Percentiles rank a stretch among this genome's conserved stretches.
These are phyloP conservation scores for Triticum timopheevii DNA, from an alignment of 176 grass and related monocot genomes.

Conservation along the genomic window DNA sequence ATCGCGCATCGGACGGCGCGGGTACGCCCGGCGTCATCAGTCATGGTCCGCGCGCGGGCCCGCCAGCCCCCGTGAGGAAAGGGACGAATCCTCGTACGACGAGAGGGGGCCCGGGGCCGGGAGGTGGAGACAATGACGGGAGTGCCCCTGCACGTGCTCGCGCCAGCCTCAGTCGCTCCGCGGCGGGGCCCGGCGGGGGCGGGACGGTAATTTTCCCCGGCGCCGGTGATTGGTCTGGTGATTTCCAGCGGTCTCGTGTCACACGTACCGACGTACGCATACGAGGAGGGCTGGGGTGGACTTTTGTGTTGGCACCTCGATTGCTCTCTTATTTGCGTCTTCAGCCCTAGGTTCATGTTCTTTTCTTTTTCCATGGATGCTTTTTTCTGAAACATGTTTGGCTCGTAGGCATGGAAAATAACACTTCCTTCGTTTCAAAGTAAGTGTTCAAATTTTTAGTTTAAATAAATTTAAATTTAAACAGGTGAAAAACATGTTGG, in stretches of 20 bases:
- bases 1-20: too few species aligned
- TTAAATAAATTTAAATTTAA: too few species aligned
- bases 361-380: too few species aligned
- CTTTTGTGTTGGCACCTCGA: not conserved
- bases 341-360: not conserved
- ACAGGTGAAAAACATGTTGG: too few species aligned
- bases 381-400: too few species aligned
- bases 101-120: not conserved
- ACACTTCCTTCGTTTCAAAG: too few species aligned
- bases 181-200: not conserved
- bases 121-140: not conserved
- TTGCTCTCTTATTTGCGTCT: too few species aligned
- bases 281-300: not conserved
- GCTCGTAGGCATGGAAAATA: too few species aligned
- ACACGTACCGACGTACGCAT: too few species aligned
- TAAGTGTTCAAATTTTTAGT: too few species aligned
- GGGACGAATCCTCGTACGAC: constrained; percentile 71
- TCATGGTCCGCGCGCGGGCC: not conserved
- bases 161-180: not conserved
- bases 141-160: constrained; percentile 9
- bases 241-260: too few species aligned
- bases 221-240: not conserved
- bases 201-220: not conserved
- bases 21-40: too few species aligned
- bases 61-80: constrained; percentile 30